Percentiles rank a stretch among this genome's conserved stretches.
These are phyloP conservation scores for Vigna hirtella DNA, from an alignment of 306 rosid species.

Conservation along the genomic window DNA sequence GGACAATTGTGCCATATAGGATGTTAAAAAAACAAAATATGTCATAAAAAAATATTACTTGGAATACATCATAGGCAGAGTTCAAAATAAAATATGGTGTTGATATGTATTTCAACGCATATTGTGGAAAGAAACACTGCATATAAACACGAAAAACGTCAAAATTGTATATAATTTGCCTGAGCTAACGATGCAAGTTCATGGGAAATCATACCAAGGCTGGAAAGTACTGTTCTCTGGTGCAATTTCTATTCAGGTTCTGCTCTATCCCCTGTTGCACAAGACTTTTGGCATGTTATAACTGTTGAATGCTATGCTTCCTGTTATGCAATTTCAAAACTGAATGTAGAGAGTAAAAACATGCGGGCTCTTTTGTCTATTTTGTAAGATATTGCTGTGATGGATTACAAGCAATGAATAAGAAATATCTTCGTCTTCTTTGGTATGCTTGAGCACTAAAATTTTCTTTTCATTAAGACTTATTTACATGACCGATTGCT, in stretches of 20 bases:
- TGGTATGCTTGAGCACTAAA: background rate
- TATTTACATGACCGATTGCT: background rate
- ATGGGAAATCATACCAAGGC: slow-evolving; percentile 63
- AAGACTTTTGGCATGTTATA: slow-evolving; percentile 28
- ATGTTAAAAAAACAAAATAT: slow-evolving; percentile 6
- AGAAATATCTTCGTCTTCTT: background rate
- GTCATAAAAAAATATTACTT: slow-evolving; percentile 49
- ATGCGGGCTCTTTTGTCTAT: background rate
- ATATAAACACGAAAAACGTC: slow-evolving; percentile 40
- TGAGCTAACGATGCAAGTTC: slow-evolving; percentile 33
- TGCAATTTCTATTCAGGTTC: slow-evolving; percentile 72
- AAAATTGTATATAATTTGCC: slow-evolving; percentile 29
- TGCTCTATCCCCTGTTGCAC: slow-evolving; percentile 65
- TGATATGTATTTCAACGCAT: slow-evolving; percentile 60
- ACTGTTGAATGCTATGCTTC: slow-evolving; percentile 6
- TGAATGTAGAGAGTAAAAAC: slow-evolving; percentile 26
- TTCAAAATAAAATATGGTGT: slow-evolving; percentile 79
- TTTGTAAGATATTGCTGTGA: slow-evolving; percentile 25
- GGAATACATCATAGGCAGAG: slow-evolving; percentile 78
- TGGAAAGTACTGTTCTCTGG: slow-evolving; percentile 52
- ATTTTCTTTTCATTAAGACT: background rate
- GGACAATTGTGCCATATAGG: background rate
- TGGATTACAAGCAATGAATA: slow-evolving; percentile 11
- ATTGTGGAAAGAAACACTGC: slow-evolving; percentile 87
- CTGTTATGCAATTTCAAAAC: slow-evolving; percentile 21